Percentiles rank a stretch among this genome's conserved stretches.
phyloP scores from a whole-genome alignment of 345 rosid species.

The Firmiana major region DNA sequence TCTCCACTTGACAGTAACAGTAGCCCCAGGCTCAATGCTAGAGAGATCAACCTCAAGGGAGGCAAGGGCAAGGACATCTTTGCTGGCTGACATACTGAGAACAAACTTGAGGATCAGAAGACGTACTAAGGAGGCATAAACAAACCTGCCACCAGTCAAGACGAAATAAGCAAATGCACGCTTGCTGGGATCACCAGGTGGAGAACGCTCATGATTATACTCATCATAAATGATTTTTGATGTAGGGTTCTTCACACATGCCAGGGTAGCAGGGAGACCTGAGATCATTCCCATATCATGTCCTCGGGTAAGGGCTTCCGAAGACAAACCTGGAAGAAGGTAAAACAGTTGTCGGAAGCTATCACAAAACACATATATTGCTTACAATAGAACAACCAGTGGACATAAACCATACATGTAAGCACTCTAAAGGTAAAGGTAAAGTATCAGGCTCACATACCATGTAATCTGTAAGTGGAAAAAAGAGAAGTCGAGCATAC shows the following conservation, averaged over 20 bases:
- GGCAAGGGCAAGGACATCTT: constrained; percentile 62
- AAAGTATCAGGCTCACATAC: neutral
- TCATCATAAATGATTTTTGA: constrained; percentile 60
- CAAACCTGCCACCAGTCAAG: constrained; percentile 61
- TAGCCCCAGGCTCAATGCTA: constrained; percentile 54
- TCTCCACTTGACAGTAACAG: constrained; percentile 63
- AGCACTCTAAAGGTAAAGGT: neutral
- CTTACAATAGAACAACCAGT: neutral
- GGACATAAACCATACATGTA: neutral
- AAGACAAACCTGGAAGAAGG: constrained; percentile 48
- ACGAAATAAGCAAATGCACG: constrained; percentile 67
- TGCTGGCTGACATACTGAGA: constrained; percentile 66
- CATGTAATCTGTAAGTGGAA: neutral
- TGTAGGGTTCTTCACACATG: constrained; percentile 61
- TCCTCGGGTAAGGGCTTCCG: constrained; percentile 34
- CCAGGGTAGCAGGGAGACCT: constrained; percentile 48
- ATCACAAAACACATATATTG: too few relatives aligned
- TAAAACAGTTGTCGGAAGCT: neutral
- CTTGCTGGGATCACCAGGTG: constrained; percentile 68
- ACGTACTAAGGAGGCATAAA: constrained; percentile 58
- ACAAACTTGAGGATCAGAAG: constrained; percentile 61
- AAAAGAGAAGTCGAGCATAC: too few relatives aligned
- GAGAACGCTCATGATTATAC: constrained; percentile 55
- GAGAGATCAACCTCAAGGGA: constrained; percentile 67
- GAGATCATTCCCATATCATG: constrained; percentile 42